phyloP scores from a whole-genome alignment of 192 early-diverging fungal genomes.

The Umbelopsis isabellina region DNA sequence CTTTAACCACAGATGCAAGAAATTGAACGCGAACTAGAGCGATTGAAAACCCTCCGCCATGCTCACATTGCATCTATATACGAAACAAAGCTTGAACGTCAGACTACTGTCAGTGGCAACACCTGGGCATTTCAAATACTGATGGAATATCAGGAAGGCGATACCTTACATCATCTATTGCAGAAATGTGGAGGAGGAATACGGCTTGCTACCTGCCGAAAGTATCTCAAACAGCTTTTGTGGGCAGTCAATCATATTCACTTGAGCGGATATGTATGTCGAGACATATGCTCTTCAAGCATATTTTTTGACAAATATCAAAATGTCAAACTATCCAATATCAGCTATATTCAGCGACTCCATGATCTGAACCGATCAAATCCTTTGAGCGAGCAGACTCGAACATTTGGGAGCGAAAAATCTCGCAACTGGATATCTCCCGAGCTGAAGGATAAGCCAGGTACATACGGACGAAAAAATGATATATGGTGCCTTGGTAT shows the following conservation, averaged over 20 bases:
- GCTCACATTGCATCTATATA: slow-evolving; percentile 61
- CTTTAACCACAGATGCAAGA: slow-evolving; percentile 45
- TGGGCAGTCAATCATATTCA: slow-evolving; percentile 67
- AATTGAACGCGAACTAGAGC: slow-evolving; percentile 61
- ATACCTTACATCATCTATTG: slow-evolving; percentile 65
- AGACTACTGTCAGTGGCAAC: slow-evolving; percentile 9
- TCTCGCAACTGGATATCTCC: slow-evolving; percentile 52
- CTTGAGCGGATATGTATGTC: slow-evolving; percentile 66
- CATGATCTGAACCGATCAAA: slow-evolving; percentile 41
- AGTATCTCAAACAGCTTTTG: slow-evolving; percentile 70
- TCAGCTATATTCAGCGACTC: slow-evolving; percentile 66
- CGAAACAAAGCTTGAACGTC: slow-evolving; percentile 56
- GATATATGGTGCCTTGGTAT: slow-evolving; percentile 77
- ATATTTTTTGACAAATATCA: slow-evolving; percentile 47
- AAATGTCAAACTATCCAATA: slow-evolving; percentile 66
- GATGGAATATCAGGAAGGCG: slow-evolving; percentile 52
- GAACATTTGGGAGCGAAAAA: background rate
- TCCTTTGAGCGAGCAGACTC: slow-evolving; percentile 9
- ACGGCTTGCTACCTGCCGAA: slow-evolving; percentile 47
- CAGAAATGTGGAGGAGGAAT: slow-evolving; percentile 65
- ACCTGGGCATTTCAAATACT: slow-evolving; percentile 53
- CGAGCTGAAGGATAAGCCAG: slow-evolving; percentile 63
- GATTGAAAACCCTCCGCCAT: slow-evolving; percentile 59
- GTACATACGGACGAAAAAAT: slow-evolving; percentile 67
- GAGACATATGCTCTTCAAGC: slow-evolving; percentile 50